phyloP scores from a whole-genome alignment of 2,329 filamentous ascomycete species.

The Ascochyta koolunga region DNA sequence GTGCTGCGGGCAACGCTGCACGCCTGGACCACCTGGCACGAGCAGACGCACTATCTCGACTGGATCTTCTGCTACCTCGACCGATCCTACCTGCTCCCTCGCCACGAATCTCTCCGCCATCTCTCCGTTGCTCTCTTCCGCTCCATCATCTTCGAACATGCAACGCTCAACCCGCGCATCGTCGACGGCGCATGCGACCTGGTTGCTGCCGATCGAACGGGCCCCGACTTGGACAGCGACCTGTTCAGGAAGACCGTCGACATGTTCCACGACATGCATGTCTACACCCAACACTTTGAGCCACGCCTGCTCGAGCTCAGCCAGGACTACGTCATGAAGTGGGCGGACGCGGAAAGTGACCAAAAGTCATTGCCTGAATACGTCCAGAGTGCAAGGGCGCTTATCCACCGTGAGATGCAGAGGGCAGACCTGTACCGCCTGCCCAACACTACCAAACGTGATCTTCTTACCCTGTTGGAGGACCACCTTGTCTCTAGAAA shows the following conservation, averaged over 20 bases:
- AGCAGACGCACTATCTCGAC: conserved; percentile 76
- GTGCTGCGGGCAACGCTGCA: conserved; percentile 65
- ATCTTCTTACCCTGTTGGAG: conserved; percentile 76
- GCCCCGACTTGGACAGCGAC: conserved; percentile 63
- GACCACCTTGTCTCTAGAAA: conserved; percentile 72
- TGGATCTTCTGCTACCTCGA: conserved; percentile 95
- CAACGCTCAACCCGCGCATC: conserved; percentile 59
- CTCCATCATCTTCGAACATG: conserved; percentile 61
- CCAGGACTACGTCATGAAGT: conserved; percentile 69
- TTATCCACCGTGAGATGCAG: conserved; percentile 74
- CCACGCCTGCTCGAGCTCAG: conserved; percentile 73
- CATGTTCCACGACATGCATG: conserved; percentile 83
- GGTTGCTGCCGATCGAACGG: conserved; percentile 72
- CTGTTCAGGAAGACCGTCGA: conserved; percentile 75
- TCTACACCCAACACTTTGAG: conserved; percentile 83
- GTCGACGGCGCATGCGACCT: conserved; percentile 78
- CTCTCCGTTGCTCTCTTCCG: conserved; percentile 80
- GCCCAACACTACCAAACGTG: conserved; percentile 80
- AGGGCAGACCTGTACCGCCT: conserved; percentile 83
- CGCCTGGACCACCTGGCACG: conserved; percentile 79
- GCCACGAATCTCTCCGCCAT: conserved; percentile 79
- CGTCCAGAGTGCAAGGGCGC: conserved; percentile 69
- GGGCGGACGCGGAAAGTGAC: conserved; percentile 69
- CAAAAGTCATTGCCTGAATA: conserved; percentile 73
- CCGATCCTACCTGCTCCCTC: conserved; percentile 81